A percentile compares a stretch with the other conserved stretches of the same genome.
These are phyloP conservation scores for Crithidia thermophila DNA, from an alignment of 208 protist genomes.

Conservation along the genomic window DNA sequence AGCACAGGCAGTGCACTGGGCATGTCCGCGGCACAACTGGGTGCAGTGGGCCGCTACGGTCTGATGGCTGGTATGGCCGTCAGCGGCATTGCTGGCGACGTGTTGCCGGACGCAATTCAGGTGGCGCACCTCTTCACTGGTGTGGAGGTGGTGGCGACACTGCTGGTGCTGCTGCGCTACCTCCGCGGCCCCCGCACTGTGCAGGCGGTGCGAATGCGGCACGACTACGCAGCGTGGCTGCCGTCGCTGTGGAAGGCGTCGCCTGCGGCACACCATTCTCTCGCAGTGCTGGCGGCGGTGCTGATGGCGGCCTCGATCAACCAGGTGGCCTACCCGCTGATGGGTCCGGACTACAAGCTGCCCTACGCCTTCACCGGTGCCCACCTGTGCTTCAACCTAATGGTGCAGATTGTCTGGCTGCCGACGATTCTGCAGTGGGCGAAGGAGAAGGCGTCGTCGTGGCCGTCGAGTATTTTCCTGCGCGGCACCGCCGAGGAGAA, in stretches of 20 bases:
- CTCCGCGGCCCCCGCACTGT: slow-evolving; percentile 3
- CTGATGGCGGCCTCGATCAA: slow-evolving; percentile 34
- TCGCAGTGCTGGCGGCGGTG: slow-evolving; percentile 17
- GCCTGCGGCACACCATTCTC: background rate
- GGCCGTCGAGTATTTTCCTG: slow-evolving; percentile 16
- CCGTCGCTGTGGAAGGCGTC: slow-evolving; percentile 2
- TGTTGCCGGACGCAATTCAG: slow-evolving; percentile 18
- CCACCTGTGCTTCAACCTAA: slow-evolving; percentile 37
- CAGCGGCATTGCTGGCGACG: slow-evolving; percentile 35
- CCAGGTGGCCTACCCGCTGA: slow-evolving; percentile 54
- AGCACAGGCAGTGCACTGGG: slow-evolving; percentile 10
- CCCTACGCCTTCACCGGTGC: slow-evolving; percentile 41
- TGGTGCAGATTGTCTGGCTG: slow-evolving; percentile 31
- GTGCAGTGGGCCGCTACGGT: slow-evolving; percentile 20
- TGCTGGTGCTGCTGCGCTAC: slow-evolving; percentile 20
- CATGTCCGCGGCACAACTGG: background rate
- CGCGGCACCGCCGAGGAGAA: slow-evolving; percentile 9
- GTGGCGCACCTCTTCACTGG: slow-evolving; percentile 26
- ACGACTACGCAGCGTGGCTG: slow-evolving; percentile 29
- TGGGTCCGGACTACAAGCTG: slow-evolving; percentile 38
- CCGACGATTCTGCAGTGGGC: slow-evolving; percentile 22
- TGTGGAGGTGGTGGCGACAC: slow-evolving; percentile 25
- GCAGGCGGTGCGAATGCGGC: background rate
- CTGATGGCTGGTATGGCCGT: slow-evolving; percentile 36
- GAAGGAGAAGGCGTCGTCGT: background rate